These are phyloP conservation scores for Vitellaria paradoxa DNA, from an alignment of 179 eudicot genomes.

Conservation along the genomic window DNA sequence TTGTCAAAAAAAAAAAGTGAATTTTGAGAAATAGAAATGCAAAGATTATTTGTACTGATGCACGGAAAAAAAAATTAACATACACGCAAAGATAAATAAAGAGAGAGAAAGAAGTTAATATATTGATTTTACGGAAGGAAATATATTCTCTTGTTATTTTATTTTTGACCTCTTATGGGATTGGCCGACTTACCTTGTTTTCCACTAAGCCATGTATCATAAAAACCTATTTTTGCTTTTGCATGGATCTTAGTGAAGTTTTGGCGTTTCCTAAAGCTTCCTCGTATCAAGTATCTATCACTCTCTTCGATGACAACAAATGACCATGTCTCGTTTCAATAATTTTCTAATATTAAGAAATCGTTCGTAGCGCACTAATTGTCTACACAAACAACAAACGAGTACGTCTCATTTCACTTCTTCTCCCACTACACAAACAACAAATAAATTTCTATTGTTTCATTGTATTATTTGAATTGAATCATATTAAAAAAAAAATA, in stretches of 20 bases:
- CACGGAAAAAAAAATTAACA: neutral
- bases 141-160: neutral
- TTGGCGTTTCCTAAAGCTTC: slow-evolving; percentile 5
- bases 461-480: no score
- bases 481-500: no score
- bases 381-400: neutral
- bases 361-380: no score
- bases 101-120: no score
- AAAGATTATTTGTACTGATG: no score
- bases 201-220: neutral
- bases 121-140: neutral
- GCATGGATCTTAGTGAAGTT: slow-evolving; percentile 11
- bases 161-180: neutral
- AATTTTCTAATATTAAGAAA: no score
- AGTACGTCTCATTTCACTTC: neutral
- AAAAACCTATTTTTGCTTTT: neutral
- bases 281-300: neutral
- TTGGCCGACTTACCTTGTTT: neutral
- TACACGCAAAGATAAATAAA: no score
- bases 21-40: neutral
- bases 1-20: neutral
- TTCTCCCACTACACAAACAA: no score
- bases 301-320: no score
- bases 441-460: no score
- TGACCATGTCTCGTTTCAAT: no score